Evolutionary conservation across 2,329 filamentous ascomycete species (phyloP).

Genomic region (Aureobasidium lini): DNA sequence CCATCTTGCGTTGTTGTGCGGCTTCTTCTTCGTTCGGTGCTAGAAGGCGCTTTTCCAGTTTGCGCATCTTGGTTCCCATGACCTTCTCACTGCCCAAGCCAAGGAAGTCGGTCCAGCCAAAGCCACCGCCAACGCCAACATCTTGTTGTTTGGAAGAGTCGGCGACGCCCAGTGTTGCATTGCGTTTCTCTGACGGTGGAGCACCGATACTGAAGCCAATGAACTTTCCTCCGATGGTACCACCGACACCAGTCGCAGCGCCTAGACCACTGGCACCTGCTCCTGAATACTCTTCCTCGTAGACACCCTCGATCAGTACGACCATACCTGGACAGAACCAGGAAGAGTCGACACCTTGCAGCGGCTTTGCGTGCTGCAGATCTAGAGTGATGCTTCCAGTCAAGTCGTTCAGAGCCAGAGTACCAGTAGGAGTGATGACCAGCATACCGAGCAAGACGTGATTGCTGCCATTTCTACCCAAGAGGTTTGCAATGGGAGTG

Average conservation of each 20-base stretch:
- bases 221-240: slow-evolving; percentile 86
- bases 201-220: slow-evolving; percentile 85
- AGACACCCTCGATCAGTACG: slow-evolving; percentile 88
- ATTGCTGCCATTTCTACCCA: slow-evolving; percentile 72
- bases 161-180: slow-evolving; percentile 66
- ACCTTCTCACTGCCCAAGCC: slow-evolving; percentile 86
- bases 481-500: slow-evolving; percentile 70
- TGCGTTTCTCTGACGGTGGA: slow-evolving; percentile 80
- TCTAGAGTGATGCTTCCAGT: slow-evolving; percentile 84
- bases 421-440: slow-evolving; percentile 70
- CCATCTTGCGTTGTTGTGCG: slow-evolving; percentile 43
- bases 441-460: slow-evolving; percentile 85
- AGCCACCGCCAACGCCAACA: slow-evolving; percentile 50
- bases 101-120: slow-evolving; percentile 96
- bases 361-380: slow-evolving; percentile 67
- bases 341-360: slow-evolving; percentile 66
- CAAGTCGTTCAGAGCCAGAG: slow-evolving; percentile 74
- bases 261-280: slow-evolving; percentile 52
- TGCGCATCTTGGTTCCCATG: slow-evolving; percentile 73
- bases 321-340: slow-evolving; percentile 98
- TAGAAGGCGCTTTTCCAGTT: slow-evolving; percentile 64
- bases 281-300: slow-evolving; percentile 81
- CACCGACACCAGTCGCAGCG: slow-evolving; percentile 74
- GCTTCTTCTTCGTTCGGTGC: slow-evolving; percentile 20
- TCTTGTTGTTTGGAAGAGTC: slow-evolving; percentile 31